Evolutionary conservation across 805 yeast genomes (phyloP), one percentile per base, ranked within the genome.

Genomic region (Scheffersomyces ergatensis): DNA sequence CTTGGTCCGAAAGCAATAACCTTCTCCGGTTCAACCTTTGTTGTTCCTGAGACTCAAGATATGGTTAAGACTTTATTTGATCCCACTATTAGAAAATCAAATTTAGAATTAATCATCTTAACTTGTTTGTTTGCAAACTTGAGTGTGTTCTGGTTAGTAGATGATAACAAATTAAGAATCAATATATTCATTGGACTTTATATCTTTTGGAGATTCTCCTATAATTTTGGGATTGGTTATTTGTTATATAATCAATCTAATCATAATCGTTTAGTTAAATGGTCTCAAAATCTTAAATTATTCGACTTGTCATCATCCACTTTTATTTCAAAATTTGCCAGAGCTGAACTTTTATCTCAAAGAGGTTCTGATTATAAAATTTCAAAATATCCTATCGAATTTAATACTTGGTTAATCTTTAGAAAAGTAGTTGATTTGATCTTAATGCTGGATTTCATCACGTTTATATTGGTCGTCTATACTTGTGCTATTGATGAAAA

Each of bases 1-100:
- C 17, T 50, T 12, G 64, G 63, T 2, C 61, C 65, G 18, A 58
- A 60, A 39, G 80, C 79, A 1, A 69, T 72, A 43, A 71, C 78
- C 24, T 66, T 70, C 46, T 49, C 54, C 12, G 78, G 77, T 4
- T 67, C 58, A 29, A 63, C 74, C 17, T 75, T 75, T 46, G 51
- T 58, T 24, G 76, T 72, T 27, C 85, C 86, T 1, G 74, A 76
- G 49, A 87, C 95, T 23, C 84, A 83, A 53, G 95, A 87, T 56
- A 86, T 87, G 93, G 84, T 87, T 25, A 73, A 88, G 46, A 82
- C 92, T 1, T 65, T 88, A 37, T 81, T 87, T 51, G 92, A 87
- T 63, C 93, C 95, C 2, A 75, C 83, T 1, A 61, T 85, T 38
- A 72, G 76, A 38, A 88, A 87, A 55, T 82, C 90, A 0, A 61